Percentiles rank a stretch among this genome's conserved stretches.
Conservation (phyloP, 495 filamentous ascomycete species). For the Penicillium paradoxum region DNA sequence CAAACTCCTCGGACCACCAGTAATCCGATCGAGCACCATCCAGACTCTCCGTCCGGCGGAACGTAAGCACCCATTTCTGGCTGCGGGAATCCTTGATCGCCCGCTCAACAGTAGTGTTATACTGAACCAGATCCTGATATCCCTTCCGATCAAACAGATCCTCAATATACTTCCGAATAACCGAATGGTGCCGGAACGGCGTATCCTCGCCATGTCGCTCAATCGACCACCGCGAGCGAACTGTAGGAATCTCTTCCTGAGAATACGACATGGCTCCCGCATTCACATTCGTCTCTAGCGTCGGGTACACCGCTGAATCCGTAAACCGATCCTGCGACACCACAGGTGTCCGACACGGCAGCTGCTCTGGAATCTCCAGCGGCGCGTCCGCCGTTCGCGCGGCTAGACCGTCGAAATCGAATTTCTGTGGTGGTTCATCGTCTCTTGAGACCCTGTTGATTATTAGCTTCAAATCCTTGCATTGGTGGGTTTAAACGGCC, state of each 20-base stretch:
- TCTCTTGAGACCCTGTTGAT: conserved; percentile 41
- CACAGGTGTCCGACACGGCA: conserved; percentile 45
- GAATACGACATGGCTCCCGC: conserved; percentile 39
- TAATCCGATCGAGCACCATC: conserved; percentile 26
- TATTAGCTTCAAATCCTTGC: too few species aligned
- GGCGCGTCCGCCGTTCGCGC: conserved; percentile 46
- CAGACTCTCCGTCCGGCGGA: conserved; percentile 25
- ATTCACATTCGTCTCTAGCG: conserved; percentile 39
- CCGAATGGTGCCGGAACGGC: conserved; percentile 35
- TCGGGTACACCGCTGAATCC: conserved; percentile 40
- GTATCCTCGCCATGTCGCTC: conserved; percentile 33
- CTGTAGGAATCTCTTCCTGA: conserved; percentile 30
- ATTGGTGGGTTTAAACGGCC: too few species aligned
- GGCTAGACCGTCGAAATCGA: conserved; percentile 39
- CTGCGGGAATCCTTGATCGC: conserved; percentile 27
- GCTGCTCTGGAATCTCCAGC: conserved; percentile 36
- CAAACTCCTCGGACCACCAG: conserved; percentile 47
- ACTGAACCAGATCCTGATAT: conserved; percentile 33
- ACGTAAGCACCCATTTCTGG: conserved; percentile 33
- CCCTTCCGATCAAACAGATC: conserved; percentile 32
- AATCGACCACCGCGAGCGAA: conserved; percentile 34
- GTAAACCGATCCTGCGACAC: conserved; percentile 42
- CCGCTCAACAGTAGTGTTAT: conserved; percentile 39
- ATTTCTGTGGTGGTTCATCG: conserved; percentile 23
- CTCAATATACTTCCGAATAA: conserved; percentile 38